Base-by-base conservation (phyloP, 352 stramenopile genomes). In the Globisporangium heterothallicum region DNA sequence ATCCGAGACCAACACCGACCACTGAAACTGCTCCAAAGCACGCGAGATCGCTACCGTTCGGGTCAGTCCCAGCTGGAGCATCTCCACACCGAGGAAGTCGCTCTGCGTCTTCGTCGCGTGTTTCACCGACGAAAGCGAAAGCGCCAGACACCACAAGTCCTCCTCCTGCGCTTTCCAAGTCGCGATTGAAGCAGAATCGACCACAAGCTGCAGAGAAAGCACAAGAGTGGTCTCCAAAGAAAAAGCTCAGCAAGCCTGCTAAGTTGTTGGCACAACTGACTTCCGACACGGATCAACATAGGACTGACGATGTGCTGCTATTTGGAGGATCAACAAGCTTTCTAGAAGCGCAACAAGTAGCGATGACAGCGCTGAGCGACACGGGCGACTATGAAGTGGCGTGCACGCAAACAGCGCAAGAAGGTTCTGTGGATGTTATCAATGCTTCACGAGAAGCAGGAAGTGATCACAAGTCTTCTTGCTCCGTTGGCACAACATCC, bases 251-350 rank as follows among this genome's bases (percentile, higher is more conserved):
- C 24, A 51, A 6, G 2, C n/a, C 32, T 38, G 32, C 32, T 12
- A 38, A 38, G 32, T 48, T 8, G 8, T 38, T 38, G 13, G 9
- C 19, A 21, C 24, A 13, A 19, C 43, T 21, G 21, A 46, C 26
- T 30, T 38, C 22, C 5, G 27, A 43, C 6, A 24, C 25, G 6
- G 35, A 42, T 10, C 24, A 26, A 10, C n/a, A 8, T 16, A 53
- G 1, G 2, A 18, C 1, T n/a, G 42, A 56, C 10, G 25, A 29
- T 0, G 38, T 68, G 4, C 30, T 66, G 22, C 21, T 46, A 0
- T 78, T 85, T 56, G 59, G 69, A 29, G 70, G 65, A 27, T 59
- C 56, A 0, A 62, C 50, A 16, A 82, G 54, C 45, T 88, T 84
- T 30, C 53, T 60, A 0, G 68, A 81, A 48, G 72, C 66, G 0